Evolutionary conservation across 257 asterid genomes (phyloP), one percentile per base, ranked within the genome.

Genomic region (Haberlea rhodopensis): DNA sequence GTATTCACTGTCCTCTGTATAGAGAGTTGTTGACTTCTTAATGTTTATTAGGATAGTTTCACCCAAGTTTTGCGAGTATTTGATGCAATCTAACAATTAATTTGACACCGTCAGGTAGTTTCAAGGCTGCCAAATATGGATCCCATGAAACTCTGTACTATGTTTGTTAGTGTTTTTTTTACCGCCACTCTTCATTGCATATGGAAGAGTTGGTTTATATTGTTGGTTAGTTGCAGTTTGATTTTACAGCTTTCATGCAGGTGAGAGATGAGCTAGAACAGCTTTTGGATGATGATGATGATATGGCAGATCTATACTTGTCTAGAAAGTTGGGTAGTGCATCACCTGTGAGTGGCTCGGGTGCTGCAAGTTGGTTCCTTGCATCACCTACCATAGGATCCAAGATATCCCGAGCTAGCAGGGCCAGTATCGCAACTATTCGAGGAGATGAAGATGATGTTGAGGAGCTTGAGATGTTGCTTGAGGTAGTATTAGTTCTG

Each of bases 261-360:
- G 96, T 92, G 62, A 76, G 98, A 54, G 98, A 92, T 69, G 98
- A 92, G 83, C 85, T 92, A 45, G 98, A 92, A 78, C 98, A 87
- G 76, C 96, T 92, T 69, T 76, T 92, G 84, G 98, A 89, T 55
- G 97, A 92, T 23, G 98, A 92, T 58, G 98, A 89, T 70, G 98
- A 92, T 57, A 92, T 92, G 98, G 94, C 96, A 0, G 97, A 92
- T 74, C 95, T 92, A 55, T 92, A 92, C 81, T 78, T 92, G 76
- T 84, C 98, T 3, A 80, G 98, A 68, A 92, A 92, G 76, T 64
- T 81, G 60, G 87, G 81, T 5, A 81, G 91, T 53, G 72, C 85
- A 65, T 82, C 97, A 29, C 96, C 96, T 51, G 76, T 80, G 62
- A 90, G 97, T 75, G 92, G 79, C 60, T 87, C 96, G 9, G 96